These are phyloP conservation scores for Esteya vermicola DNA, from an alignment of 2,329 filamentous ascomycete species.

Conservation along the genomic window DNA sequence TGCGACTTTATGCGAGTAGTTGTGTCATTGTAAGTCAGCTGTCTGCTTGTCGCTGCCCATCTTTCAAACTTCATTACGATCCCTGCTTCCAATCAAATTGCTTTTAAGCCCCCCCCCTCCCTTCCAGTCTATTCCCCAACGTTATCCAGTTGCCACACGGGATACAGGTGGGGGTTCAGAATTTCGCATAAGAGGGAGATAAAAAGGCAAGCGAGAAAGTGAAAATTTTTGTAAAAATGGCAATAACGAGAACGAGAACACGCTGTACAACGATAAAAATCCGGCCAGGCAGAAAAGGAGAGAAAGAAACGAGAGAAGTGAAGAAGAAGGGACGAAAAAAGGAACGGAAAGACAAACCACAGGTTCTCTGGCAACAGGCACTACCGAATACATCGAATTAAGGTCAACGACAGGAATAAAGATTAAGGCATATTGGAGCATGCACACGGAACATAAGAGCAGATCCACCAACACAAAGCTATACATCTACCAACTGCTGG, in stretches of 20 bases:
- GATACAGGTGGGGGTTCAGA: slow-evolving; percentile 1
- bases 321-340: not conserved
- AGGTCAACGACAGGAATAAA: not conserved
- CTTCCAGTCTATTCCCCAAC: not conserved
- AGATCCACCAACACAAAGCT: too few species aligned
- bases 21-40: slow-evolving; percentile 16
- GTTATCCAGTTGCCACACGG: not conserved
- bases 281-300: not conserved
- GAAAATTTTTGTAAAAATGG: too few species aligned
- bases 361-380: not conserved
- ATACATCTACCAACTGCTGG: too few species aligned
- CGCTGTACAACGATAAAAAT: not conserved
- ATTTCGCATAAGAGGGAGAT: not conserved
- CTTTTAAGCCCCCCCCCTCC: too few species aligned
- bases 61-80: not conserved
- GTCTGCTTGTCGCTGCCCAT: slow-evolving; percentile 1
- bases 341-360: not conserved
- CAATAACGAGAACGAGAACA: not conserved
- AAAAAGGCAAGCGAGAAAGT: not conserved
- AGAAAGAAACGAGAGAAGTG: not conserved
- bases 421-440: too few species aligned
- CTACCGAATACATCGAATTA: not conserved
- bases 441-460: too few species aligned
- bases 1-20: slow-evolving; percentile 13
- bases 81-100: slow-evolving; percentile 3